A percentile compares a stretch with the other conserved stretches of the same genome.
These are phyloP conservation scores for Purpureocillium lavendulum DNA, from an alignment of 2,329 filamentous ascomycete species.

Conservation along the genomic window DNA sequence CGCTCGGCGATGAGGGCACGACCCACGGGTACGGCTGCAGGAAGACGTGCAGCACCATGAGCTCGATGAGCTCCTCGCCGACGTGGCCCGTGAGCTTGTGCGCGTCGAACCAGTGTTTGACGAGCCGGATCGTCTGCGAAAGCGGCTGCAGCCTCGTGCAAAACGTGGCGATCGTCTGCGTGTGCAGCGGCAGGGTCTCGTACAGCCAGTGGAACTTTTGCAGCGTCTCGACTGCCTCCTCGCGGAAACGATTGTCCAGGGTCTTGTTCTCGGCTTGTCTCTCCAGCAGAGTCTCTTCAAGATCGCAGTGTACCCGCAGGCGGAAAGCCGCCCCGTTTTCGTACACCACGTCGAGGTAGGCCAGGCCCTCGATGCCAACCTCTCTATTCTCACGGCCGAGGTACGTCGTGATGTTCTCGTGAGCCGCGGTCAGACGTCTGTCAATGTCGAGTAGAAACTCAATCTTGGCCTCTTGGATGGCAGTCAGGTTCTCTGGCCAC, in stretches of 20 bases:
- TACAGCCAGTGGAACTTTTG: conserved; percentile 64
- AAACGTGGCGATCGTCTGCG: conserved; percentile 70
- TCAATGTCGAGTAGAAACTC: conserved; percentile 78
- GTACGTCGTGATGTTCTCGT: conserved; percentile 53
- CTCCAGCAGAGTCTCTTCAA: conserved; percentile 74
- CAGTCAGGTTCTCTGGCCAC: conserved; percentile 87
- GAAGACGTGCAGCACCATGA: conserved; percentile 72
- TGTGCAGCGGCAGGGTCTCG: conserved; percentile 66
- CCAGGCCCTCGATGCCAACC: conserved; percentile 63
- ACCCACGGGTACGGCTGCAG: conserved; percentile 74
- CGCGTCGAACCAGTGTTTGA: conserved; percentile 81
- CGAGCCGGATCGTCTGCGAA: conserved; percentile 72
- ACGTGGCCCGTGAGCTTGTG: conserved; percentile 76
- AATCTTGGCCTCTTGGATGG: conserved; percentile 89
- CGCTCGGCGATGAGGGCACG: conserved; percentile 64
- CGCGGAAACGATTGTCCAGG: conserved; percentile 54
- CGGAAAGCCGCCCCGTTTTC: conserved; percentile 67
- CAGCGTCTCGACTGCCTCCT: conserved; percentile 62
- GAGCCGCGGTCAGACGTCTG: conserved; percentile 55
- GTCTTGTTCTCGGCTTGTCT: conserved; percentile 69
- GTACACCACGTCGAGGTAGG: conserved; percentile 76
- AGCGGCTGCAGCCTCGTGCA: conserved; percentile 74
- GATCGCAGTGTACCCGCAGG: conserved; percentile 79
- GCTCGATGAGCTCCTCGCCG: conserved; percentile 72
- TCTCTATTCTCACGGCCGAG: conserved; percentile 75